These are phyloP conservation scores for Penstemon davidsonii DNA, from an alignment of 257 asterid genomes.

Conservation along the genomic window DNA sequence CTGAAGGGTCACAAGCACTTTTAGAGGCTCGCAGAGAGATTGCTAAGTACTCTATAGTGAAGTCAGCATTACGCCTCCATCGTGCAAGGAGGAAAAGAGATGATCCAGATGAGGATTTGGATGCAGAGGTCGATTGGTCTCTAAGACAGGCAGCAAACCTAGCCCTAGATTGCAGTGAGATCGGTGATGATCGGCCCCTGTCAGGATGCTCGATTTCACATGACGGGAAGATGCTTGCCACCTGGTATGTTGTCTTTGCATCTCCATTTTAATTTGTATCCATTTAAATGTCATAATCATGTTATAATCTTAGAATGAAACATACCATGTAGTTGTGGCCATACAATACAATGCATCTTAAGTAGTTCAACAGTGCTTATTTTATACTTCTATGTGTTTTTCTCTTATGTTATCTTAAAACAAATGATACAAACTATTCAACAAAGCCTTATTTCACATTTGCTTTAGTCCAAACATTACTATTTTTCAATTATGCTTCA, in stretches of 20 bases:
- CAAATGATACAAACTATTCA: not conserved
- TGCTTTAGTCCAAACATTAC: not conserved
- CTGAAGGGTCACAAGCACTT: constrained; percentile 80
- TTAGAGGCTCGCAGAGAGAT: constrained; percentile 70
- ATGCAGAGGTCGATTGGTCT: constrained; percentile 88
- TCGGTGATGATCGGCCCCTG: constrained; percentile 94
- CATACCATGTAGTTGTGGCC: not conserved
- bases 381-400: not conserved
- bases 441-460: not conserved
- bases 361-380: constrained; percentile 15
- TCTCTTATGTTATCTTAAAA: not conserved
- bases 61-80: constrained; percentile 75
- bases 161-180: constrained; percentile 70
- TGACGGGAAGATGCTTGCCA: constrained; percentile 87
- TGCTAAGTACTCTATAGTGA: constrained; percentile 74
- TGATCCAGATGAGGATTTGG: constrained; percentile 96
- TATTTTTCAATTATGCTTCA: constrained; percentile 4
- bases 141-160: constrained; percentile 68
- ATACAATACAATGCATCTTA: constrained; percentile 2
- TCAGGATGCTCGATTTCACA: constrained; percentile 84
- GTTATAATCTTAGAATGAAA: not conserved
- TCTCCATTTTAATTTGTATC: not conserved
- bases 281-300: not conserved
- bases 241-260: constrained; percentile 57
- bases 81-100: constrained; percentile 81